phyloP scores from a whole-genome alignment of 2,329 filamentous ascomycete genomes.

The Fusarium mundagurra region DNA sequence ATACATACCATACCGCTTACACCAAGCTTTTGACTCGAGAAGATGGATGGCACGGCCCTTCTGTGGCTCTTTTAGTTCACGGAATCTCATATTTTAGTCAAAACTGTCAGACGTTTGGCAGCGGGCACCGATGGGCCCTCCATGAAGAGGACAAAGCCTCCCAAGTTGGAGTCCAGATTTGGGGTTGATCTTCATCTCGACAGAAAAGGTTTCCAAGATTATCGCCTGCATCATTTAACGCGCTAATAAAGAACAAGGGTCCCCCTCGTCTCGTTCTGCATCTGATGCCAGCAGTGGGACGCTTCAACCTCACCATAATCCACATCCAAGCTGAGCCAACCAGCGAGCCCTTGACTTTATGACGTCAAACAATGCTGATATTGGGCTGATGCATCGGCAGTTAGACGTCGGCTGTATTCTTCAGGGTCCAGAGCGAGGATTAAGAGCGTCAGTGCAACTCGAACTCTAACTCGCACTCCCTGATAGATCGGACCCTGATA shows the following conservation, averaged over 20 bases:
- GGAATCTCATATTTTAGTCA: conserved; percentile 23
- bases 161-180: conserved; percentile 24
- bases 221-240: conserved; percentile 26
- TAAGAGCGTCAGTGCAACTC: conserved; percentile 4
- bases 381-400: conserved; percentile 26
- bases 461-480: conserved; percentile 14
- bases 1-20: background rate
- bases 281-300: conserved; percentile 15
- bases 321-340: conserved; percentile 26
- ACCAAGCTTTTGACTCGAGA: conserved; percentile 5
- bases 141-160: conserved; percentile 1
- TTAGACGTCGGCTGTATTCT: conserved; percentile 16
- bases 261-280: conserved; percentile 16
- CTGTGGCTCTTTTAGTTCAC: conserved; percentile 13
- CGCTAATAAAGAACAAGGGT: conserved; percentile 38
- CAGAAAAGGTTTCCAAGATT: conserved; percentile 34
- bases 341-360: conserved; percentile 21
- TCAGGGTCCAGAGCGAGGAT: conserved; percentile 17
- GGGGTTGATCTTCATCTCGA: conserved; percentile 38
- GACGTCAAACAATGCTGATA: conserved; percentile 32
- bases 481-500: conserved; percentile 36
- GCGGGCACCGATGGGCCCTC: conserved; percentile 29
- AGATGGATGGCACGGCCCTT: conserved; percentile 28
- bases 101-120: conserved; percentile 23
- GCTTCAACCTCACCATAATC: conserved; percentile 34